Percentiles rank a stretch among this genome's conserved stretches.
Evolutionary conservation across 192 early-diverging fungal species (phyloP).

Genomic region (Linderina pennispora): DNA sequence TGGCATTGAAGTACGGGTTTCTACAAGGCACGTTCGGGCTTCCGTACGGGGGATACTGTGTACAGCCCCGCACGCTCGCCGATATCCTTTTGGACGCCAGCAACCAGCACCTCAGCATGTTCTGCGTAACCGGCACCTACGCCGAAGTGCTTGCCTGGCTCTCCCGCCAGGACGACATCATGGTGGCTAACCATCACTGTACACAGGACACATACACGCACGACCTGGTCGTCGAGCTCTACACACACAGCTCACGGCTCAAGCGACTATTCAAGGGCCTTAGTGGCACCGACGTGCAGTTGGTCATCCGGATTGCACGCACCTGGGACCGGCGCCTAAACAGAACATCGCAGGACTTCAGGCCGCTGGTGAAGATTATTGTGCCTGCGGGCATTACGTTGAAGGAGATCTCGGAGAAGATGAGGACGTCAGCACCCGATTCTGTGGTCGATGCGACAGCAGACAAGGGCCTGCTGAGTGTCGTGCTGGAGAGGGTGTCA

Average conservation of each 20-base stretch:
- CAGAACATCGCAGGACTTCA: slow-evolving; percentile 12
- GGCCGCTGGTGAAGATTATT: slow-evolving; percentile 30
- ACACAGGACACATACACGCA: slow-evolving; percentile 31
- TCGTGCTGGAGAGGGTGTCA: slow-evolving; percentile 14
- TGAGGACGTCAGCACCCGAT: slow-evolving; percentile 6
- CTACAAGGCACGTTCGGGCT: slow-evolving; percentile 42
- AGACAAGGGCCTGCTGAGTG: slow-evolving; percentile 10
- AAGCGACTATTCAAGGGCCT: slow-evolving; percentile 15
- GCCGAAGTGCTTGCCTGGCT: slow-evolving; percentile 26
- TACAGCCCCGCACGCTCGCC: slow-evolving; percentile 7
- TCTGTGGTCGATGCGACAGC: slow-evolving; percentile 13
- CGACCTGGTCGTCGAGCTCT: slow-evolving; percentile 30
- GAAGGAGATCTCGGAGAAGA: slow-evolving; percentile 10
- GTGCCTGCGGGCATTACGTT: slow-evolving; percentile 31
- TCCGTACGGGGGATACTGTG: slow-evolving; percentile 44
- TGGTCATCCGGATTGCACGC: slow-evolving; percentile 35
- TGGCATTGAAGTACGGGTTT: slow-evolving; percentile 32
- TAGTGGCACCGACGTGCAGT: slow-evolving; percentile 12
- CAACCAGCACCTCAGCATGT: slow-evolving; percentile 27
- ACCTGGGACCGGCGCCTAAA: slow-evolving; percentile 37
- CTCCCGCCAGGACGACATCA: slow-evolving; percentile 3
- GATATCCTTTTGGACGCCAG: slow-evolving; percentile 18
- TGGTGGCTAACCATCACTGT: slow-evolving; percentile 12
- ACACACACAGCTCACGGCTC: slow-evolving; percentile 14
- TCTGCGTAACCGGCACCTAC: slow-evolving; percentile 31